Evolutionary conservation across 2,329 filamentous ascomycete genomes (phyloP), one percentile per base, ranked within the genome.

Genomic region (Arthrobotrys megalospora): DNA sequence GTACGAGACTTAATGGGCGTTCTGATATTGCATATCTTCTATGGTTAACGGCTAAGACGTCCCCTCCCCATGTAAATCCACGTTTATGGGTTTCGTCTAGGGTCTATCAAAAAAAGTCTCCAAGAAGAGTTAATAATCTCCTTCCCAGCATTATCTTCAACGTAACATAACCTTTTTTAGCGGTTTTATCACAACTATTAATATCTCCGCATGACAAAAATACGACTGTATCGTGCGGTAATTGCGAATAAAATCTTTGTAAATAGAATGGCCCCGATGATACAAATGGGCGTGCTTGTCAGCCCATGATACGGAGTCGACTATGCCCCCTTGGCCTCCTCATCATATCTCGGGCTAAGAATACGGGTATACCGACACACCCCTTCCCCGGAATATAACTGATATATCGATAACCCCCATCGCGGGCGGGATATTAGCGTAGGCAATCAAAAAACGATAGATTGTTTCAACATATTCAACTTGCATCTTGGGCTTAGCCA

Each of bases 401-500:
- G 6, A 34, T 16, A 41, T 71, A 64, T 72, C 68, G 68, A 66
- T 73, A 66, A n/a, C n/a, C 45, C 47, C 47, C 47, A 52, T 72
- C 68, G 48, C 68, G 68, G 68, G 53, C 45, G 62, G 43, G 45
- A 58, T 60, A 43, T n/a, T 43, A 60, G 32, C 45, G 41, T 60
- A 66, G 50, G 50, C 50, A 66, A 64, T 64, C 58, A 72, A 72
- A 48, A n/a, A 52, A 47, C 36, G 11, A 64, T 19, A 73, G 55
- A 58, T 58, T 36, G 36, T 41, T 38, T 36, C 32, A 11, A 62
- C 38, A 50, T 50, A 50, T 45, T 14, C 60, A 73, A 28, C 53
- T 73, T 65, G 50, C 69, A 53, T 73, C 69, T 73, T 73, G 50
- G 69, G 69, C 55, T 52, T 73, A 73, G 69, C 24, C 24, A 58